phyloP scores from a whole-genome alignment of 768 basidiomycete species.

The Myochromella boudieri region DNA sequence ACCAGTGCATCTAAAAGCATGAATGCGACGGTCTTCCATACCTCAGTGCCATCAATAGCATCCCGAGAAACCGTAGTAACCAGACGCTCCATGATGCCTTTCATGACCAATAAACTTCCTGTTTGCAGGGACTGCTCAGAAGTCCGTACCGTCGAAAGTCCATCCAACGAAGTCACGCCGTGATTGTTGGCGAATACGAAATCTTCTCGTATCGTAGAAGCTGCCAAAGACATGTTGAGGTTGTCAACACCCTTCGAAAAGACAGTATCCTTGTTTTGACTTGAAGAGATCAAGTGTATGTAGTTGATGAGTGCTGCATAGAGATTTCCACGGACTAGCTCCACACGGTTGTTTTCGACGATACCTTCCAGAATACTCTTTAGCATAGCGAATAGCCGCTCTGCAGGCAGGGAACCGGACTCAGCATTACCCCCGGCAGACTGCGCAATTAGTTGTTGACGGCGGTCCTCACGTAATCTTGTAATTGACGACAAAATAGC shows the following conservation, averaged over 20 bases:
- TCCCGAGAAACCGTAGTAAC: conserved; percentile 79
- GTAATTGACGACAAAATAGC: conserved; percentile 80
- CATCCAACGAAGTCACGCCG: conserved; percentile 27
- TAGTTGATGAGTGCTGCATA: conserved; percentile 92
- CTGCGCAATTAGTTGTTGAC: conserved; percentile 66
- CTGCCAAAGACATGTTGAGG: conserved; percentile 28
- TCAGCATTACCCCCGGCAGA: conserved; percentile 62
- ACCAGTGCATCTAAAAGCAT: conserved; percentile 84
- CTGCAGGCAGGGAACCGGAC: conserved; percentile 72
- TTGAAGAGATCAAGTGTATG: conserved; percentile 65
- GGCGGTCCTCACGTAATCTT: conserved; percentile 82
- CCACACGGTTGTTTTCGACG: conserved; percentile 72
- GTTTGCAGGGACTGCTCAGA: conserved; percentile 47
- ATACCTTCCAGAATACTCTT: conserved; percentile 75
- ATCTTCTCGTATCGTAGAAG: conserved; percentile 44
- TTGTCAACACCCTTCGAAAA: conserved; percentile 2
- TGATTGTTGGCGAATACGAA: conserved; percentile 36
- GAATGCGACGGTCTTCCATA: conserved; percentile 96
- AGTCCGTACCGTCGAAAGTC: conserved; percentile 16
- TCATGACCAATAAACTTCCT: conserved; percentile 67
- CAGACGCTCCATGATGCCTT: conserved; percentile 68
- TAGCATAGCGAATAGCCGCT: conserved; percentile 74
- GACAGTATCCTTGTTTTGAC: conserved; percentile 11
- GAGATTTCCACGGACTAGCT: conserved; percentile 91
- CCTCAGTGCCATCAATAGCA: conserved; percentile 91